Conservation (phyloP, 305 asterid species). For the Fraxinus sp. region DNA sequence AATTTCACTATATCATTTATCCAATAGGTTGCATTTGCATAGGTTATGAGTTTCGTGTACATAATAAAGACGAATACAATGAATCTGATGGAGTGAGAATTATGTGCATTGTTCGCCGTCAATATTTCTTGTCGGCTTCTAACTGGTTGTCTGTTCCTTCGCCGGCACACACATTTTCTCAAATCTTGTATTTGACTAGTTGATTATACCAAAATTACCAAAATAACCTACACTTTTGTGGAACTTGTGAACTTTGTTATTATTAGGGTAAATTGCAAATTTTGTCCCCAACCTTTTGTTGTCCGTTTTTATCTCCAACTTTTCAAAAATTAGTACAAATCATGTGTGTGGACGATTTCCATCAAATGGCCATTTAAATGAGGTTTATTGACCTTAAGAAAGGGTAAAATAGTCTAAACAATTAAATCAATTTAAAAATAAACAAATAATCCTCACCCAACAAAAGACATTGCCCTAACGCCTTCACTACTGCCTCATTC, state of each 20-base stretch:
- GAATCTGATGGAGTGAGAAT: not conserved
- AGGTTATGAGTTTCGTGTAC: not conserved
- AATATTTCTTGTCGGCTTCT: conserved; percentile 32
- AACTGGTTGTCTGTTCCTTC: conserved; percentile 57
- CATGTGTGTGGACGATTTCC: not conserved
- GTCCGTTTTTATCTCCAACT: not conserved
- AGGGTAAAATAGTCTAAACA: too few species aligned
- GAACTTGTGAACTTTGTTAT: not conserved
- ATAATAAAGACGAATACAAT: not conserved
- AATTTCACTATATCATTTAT: not conserved
- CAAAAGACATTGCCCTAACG: too few species aligned
- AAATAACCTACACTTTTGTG: not conserved
- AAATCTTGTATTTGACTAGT: not conserved
- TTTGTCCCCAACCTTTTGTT: not conserved
- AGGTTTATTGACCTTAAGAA: too few species aligned
- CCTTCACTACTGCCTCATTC: too few species aligned
- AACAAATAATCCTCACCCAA: too few species aligned
- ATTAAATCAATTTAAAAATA: too few species aligned
- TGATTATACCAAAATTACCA: not conserved
- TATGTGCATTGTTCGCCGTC: not conserved
- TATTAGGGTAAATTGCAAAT: not conserved
- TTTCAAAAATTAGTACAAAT: too few species aligned
- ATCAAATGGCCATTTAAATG: not conserved
- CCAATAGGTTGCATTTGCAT: not conserved
- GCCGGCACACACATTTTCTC: conserved; percentile 40